Percentiles rank a stretch among this genome's conserved stretches.
Evolutionary conservation across 2,329 filamentous ascomycete species (phyloP).

Genomic region (Alternaria arbusti): DNA sequence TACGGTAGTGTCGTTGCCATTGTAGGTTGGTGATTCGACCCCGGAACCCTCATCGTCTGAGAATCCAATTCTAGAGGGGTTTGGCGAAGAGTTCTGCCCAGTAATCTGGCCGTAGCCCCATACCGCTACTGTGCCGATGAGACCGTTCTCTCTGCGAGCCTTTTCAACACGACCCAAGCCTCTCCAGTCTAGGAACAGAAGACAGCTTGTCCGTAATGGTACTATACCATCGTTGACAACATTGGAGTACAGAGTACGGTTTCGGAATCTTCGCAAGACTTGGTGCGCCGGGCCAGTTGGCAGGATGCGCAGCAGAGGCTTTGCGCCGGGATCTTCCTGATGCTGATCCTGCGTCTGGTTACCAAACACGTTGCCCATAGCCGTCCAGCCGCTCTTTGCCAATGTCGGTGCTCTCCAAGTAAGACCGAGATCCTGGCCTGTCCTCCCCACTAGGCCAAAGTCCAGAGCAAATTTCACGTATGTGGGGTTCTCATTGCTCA

Average conservation of each 20-base stretch:
- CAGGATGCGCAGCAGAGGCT: conserved; percentile 85
- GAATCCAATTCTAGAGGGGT: conserved; percentile 52
- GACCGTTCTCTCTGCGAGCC: conserved; percentile 85
- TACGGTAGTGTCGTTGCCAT: conserved; percentile 60
- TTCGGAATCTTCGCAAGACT: conserved; percentile 85
- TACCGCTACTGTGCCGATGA: conserved; percentile 90
- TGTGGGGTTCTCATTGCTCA: conserved; percentile 96
- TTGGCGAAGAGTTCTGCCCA: conserved; percentile 67
- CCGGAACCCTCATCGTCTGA: conserved; percentile 38
- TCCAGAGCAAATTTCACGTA: conserved; percentile 98
- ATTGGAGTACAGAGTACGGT: conserved; percentile 92
- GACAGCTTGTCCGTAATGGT: conserved; percentile 88
- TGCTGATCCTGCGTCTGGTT: conserved; percentile 63
- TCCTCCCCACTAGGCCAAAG: conserved; percentile 94
- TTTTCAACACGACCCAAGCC: conserved; percentile 93
- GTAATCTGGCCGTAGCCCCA: conserved; percentile 96
- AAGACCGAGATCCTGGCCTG: conserved; percentile 90
- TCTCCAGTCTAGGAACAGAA: conserved; percentile 97
- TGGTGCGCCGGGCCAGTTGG: conserved; percentile 90
- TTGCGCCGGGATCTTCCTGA: conserved; percentile 76
- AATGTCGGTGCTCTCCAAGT: conserved; percentile 92
- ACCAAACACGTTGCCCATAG: conserved; percentile 81
- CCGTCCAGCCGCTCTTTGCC: conserved; percentile 84
- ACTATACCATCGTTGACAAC: conserved; percentile 98
- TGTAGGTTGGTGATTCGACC: conserved; percentile 36